phyloP scores from a whole-genome alignment of 306 rosid genomes.

The Vigna angularis region DNA sequence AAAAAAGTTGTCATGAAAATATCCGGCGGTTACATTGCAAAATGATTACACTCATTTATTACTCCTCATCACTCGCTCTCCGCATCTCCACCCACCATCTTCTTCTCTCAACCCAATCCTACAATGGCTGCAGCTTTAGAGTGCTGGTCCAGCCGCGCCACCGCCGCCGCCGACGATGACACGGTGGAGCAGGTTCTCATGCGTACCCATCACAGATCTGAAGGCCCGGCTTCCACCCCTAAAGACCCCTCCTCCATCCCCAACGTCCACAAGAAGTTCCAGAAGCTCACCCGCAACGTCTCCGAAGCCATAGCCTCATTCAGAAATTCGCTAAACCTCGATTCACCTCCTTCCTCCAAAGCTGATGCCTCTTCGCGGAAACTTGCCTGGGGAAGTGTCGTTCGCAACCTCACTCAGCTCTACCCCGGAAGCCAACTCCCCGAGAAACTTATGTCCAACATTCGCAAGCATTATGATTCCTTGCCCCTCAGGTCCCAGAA shows the following conservation, averaged over 20 bases:
- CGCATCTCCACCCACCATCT: not conserved
- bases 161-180: conserved; percentile 59
- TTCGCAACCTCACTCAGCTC: conserved; percentile 80
- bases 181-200: conserved; percentile 81
- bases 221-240: conserved; percentile 44
- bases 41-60: conserved; percentile 33
- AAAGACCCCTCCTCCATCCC: conserved; percentile 37
- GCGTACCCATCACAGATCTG: conserved; percentile 79
- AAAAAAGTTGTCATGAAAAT: conserved; percentile 6
- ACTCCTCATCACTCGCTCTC: not conserved
- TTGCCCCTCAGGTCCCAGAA: conserved; percentile 74
- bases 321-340: conserved; percentile 74
- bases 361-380: conserved; percentile 45
- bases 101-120: not conserved
- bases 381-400: conserved; percentile 79
- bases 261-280: conserved; percentile 77
- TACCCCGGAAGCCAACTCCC: conserved; percentile 93
- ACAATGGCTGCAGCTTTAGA: conserved; percentile 82
- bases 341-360: conserved; percentile 44
- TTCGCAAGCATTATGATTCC: conserved; percentile 90
- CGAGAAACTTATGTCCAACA: conserved; percentile 83
- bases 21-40: conserved; percentile 35
- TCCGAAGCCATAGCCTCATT: conserved; percentile 80
- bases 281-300: conserved; percentile 75
- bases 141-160: conserved; percentile 82